Conservation (phyloP, 163 green algal genomes). For the Coccomyxa subellipsoidea region DNA sequence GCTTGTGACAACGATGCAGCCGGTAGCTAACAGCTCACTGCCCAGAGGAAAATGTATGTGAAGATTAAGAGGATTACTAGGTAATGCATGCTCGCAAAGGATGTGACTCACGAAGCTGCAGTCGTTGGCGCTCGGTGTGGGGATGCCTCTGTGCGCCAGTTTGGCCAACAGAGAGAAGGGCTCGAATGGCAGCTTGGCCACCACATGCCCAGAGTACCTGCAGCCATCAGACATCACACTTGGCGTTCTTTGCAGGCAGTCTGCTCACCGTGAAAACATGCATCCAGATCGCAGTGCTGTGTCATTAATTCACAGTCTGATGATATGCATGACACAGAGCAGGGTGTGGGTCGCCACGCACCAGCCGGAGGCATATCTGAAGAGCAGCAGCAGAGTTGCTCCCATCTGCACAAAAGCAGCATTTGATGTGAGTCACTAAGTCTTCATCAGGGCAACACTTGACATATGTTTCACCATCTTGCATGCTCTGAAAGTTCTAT, state of each 20-base stretch:
- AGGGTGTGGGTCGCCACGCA: not conserved
- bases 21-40: too few relatives aligned
- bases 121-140: not conserved
- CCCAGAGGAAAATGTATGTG: not conserved
- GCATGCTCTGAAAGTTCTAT: not conserved
- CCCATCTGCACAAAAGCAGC: conserved; percentile 9
- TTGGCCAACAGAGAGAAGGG: conserved; percentile 13
- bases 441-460: not conserved
- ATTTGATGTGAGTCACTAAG: not conserved
- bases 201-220: conserved; percentile 16
- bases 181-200: conserved; percentile 32
- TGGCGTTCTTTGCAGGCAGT: not conserved
- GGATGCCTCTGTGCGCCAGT: conserved; percentile 18
- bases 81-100: not conserved
- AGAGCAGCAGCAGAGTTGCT: not conserved
- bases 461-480: not conserved
- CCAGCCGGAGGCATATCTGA: not conserved
- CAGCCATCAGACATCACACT: not conserved
- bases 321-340: too few relatives aligned
- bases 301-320: too few relatives aligned
- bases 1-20: too few relatives aligned
- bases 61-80: too few relatives aligned
- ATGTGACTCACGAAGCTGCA: conserved; percentile 16
- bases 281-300: too few relatives aligned
- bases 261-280: too few relatives aligned